A percentile compares a stretch with the other conserved stretches of the same genome.
phyloP scores from a whole-genome alignment of 148 eudicot species.

The Nepenthes gracilis region DNA sequence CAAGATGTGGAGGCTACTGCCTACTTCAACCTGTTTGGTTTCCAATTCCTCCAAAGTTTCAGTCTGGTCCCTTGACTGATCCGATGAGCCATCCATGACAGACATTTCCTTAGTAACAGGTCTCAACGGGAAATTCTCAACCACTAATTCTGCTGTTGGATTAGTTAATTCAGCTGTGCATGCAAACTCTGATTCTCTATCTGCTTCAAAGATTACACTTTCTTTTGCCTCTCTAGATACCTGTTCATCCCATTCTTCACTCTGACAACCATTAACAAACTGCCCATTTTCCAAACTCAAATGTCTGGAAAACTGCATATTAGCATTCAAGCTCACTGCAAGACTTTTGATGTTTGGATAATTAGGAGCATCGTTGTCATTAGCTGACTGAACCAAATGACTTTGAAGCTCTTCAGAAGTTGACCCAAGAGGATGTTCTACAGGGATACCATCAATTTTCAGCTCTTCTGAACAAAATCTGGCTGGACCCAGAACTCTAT shows the following conservation, averaged over 20 bases:
- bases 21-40: slow-evolving; percentile 10
- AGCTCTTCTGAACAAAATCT: slow-evolving; percentile 28
- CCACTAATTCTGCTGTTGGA: slow-evolving; percentile 22
- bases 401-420: slow-evolving; percentile 25
- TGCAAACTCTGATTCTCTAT: slow-evolving; percentile 1
- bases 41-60: slow-evolving; percentile 15
- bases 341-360: slow-evolving; percentile 7
- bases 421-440: slow-evolving; percentile 38
- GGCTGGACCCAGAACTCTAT: slow-evolving; percentile 79
- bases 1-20: slow-evolving; percentile 5
- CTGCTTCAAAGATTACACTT: slow-evolving; percentile 9
- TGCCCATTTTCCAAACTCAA: slow-evolving; percentile 10
- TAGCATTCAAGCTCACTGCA: slow-evolving; percentile 14
- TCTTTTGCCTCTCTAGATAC: slow-evolving; percentile 5
- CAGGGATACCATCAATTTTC: slow-evolving; percentile 15
- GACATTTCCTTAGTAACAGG: slow-evolving; percentile 20
- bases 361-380: slow-evolving; percentile 9
- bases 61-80: slow-evolving; percentile 5
- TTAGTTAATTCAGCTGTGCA: slow-evolving; percentile 1
- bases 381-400: slow-evolving; percentile 13
- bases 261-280: background rate
- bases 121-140: slow-evolving; percentile 62
- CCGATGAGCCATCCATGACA: slow-evolving; percentile 17
- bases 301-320: slow-evolving; percentile 11
- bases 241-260: slow-evolving; percentile 19